A percentile compares a stretch with the other conserved stretches of the same genome.
Conservation (phyloP, 306 rosid genomes). For the Pterocarpus santalinus region DNA sequence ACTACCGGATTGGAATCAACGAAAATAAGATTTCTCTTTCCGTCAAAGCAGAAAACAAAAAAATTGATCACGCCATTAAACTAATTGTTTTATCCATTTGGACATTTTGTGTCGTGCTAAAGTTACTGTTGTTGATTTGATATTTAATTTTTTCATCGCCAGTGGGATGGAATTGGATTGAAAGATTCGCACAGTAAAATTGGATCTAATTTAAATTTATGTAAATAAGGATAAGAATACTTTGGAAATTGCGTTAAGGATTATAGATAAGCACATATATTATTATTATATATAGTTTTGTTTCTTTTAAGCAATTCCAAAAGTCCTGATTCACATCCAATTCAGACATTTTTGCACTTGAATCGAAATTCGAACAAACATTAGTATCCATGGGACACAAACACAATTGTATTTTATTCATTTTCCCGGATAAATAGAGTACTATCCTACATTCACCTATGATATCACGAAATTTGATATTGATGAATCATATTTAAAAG, state of each 20-base stretch:
- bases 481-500: no score
- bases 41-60: not conserved
- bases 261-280: not conserved
- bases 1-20: not conserved
- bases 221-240: not conserved
- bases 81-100: constrained; percentile 3
- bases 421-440: no score
- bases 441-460: no score
- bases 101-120: constrained; percentile 21
- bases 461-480: no score
- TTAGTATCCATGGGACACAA: not conserved
- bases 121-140: constrained; percentile 3
- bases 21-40: not conserved
- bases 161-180: not conserved
- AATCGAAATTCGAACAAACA: not conserved
- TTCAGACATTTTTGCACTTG: constrained; percentile 4
- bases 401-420: constrained; percentile 12
- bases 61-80: not conserved
- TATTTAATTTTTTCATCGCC: not conserved
- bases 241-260: not conserved
- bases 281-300: not conserved
- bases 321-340: not conserved
- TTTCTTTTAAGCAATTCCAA: constrained; percentile 28
- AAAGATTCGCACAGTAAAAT: not conserved
- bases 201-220: not conserved